These are phyloP conservation scores for Rhinocladiella mackenziei DNA, from an alignment of 2,329 filamentous ascomycete genomes.

Conservation along the genomic window DNA sequence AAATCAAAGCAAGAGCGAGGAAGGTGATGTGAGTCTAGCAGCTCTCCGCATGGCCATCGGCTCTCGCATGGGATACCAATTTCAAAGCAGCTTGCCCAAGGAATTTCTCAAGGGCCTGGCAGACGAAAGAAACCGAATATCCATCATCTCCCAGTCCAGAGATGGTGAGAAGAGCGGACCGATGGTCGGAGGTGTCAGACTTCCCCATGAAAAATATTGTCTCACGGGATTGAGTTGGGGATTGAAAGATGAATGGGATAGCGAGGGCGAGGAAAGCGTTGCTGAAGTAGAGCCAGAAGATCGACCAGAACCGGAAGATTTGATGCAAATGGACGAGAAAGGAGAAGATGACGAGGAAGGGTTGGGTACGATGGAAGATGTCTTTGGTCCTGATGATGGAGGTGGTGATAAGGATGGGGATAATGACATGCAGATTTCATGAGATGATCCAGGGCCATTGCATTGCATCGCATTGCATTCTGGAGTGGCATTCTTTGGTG, in stretches of 20 bases:
- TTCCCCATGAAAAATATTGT: constrained; percentile 61
- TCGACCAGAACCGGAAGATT: constrained; percentile 22
- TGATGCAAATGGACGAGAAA: constrained; percentile 32
- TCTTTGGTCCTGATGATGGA: constrained; percentile 35
- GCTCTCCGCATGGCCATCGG: constrained; percentile 60
- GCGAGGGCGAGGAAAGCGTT: constrained; percentile 48
- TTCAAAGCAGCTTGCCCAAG: constrained; percentile 56
- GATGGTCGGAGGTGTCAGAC: constrained; percentile 50
- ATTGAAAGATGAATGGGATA: constrained; percentile 56
- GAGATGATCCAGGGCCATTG: neutral
- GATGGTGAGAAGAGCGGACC: constrained; percentile 33
- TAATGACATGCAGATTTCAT: constrained; percentile 35
- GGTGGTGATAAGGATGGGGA: constrained; percentile 39
- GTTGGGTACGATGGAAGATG: constrained; percentile 32
- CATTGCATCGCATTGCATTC: neutral
- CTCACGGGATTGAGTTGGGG: constrained; percentile 55
- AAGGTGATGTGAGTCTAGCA: constrained; percentile 52
- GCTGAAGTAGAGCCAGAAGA: constrained; percentile 24
- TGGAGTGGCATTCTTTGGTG: constrained; percentile 2
- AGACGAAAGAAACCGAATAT: constrained; percentile 52
- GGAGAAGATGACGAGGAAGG: constrained; percentile 29
- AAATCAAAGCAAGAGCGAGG: constrained; percentile 40
- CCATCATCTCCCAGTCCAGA: constrained; percentile 45
- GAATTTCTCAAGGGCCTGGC: constrained; percentile 59
- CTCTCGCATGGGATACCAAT: constrained; percentile 55